Percentiles rank a stretch among this genome's conserved stretches.
Evolutionary conservation across 2,329 filamentous ascomycete genomes (phyloP).

Genomic region (Myriosclerotinia scirpicola): DNA sequence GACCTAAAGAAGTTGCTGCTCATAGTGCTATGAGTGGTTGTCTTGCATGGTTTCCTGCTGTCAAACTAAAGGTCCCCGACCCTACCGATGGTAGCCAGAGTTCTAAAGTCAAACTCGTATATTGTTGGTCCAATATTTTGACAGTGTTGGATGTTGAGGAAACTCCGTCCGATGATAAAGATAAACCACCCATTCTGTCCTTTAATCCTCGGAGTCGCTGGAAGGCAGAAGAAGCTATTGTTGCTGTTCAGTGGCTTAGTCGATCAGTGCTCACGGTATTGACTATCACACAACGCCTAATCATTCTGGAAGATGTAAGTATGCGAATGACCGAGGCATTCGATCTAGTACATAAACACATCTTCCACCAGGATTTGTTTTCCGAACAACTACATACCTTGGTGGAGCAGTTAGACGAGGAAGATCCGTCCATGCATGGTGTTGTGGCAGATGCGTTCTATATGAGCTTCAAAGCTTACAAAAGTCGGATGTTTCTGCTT

Average conservation of each 20-base stretch:
- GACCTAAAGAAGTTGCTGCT: conserved; percentile 86
- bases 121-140: conserved; percentile 98
- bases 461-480: conserved; percentile 96
- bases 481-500: conserved; percentile 85
- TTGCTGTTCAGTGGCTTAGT: conserved; percentile 94
- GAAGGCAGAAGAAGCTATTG: conserved; percentile 93
- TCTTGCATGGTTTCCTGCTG: conserved; percentile 94
- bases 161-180: conserved; percentile 63
- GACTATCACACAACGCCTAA: conserved; percentile 89
- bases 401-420: conserved; percentile 85
- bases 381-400: conserved; percentile 80
- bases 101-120: conserved; percentile 85
- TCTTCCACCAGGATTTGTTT: conserved; percentile 89
- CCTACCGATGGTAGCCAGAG: conserved; percentile 64
- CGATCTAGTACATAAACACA: conserved; percentile 86
- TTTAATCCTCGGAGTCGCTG: conserved; percentile 85
- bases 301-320: conserved; percentile 85
- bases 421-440: conserved; percentile 86
- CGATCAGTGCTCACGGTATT: conserved; percentile 87
- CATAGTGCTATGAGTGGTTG: conserved; percentile 93
- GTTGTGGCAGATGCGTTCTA: conserved; percentile 96
- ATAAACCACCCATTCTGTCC: conserved; percentile 73
- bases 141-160: conserved; percentile 89
- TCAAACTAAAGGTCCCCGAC: conserved; percentile 80
- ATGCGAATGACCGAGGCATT: conserved; percentile 94